Evolutionary conservation across 2,329 filamentous ascomycete genomes (phyloP), one percentile per base, ranked within the genome.

Genomic region (Aspergillus proliferans): DNA sequence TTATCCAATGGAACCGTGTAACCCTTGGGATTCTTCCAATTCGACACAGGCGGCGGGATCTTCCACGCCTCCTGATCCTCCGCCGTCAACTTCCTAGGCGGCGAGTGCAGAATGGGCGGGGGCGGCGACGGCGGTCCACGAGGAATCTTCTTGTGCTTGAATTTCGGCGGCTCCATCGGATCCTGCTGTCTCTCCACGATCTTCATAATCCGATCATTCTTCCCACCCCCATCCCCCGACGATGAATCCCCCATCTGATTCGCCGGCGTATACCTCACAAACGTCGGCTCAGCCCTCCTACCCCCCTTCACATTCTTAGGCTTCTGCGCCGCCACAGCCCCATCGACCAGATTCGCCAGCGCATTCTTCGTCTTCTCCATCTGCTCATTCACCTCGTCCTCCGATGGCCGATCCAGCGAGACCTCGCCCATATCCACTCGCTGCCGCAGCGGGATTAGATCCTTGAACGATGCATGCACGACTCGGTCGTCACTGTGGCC

Each of bases 1-100:
- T 98, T 98, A 69, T 98, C 93, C 46, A 98, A 71, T 0, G 93
- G 89, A 1, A 98, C 88, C 0, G 93, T 98, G 65, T 95, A 98
- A 61, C 93, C 93, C 74, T 97, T 97, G 1, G 92, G 88, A 68
- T 98, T 98, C 80, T 98, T 98, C 93, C 93, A 98, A 70, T 97
- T 97, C 18, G 88, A 95, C 2, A 98, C 85, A 0, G 92, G 88
- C 2, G 92, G 90, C 0, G 85, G 85, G 28, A 88, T 96, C 63
- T 85, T 90, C 93, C 93, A 98, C 51, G 88, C 88, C 69, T 97
- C 93, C 69, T 97, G 92, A 60, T 98, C 93, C 67, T 95, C 91
- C 5, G 92, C 93, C 1, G 93, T 98, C 53, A 98, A 78, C 65
- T 97, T 98, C 53, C 93, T 79, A 0, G 93, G 91, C 12, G 93